Percentiles rank a stretch among this genome's conserved stretches.
These are phyloP conservation scores for Agaricales sp. DNA, from an alignment of 1,284 basidiomycete genomes.

Conservation along the genomic window DNA sequence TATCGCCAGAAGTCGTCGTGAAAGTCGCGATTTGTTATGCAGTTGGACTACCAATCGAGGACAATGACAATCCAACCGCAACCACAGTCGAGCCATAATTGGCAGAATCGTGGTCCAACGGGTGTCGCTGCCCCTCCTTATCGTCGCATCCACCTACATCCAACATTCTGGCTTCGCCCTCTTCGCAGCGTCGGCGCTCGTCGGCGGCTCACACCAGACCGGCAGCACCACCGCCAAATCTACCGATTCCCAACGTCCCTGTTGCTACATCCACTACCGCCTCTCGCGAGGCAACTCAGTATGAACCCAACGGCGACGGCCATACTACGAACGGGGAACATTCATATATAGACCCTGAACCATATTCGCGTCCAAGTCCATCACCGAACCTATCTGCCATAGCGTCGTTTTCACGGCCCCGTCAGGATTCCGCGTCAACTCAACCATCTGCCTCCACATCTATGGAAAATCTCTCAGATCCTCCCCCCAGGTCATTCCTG, in stretches of 20 bases:
- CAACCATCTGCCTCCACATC: slow-evolving; percentile 25
- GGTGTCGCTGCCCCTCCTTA: slow-evolving; percentile 22
- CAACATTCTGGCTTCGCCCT: slow-evolving; percentile 19
- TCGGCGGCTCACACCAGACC: slow-evolving; percentile 52
- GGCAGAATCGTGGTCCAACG: slow-evolving; percentile 14
- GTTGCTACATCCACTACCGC: slow-evolving; percentile 16
- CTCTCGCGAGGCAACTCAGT: slow-evolving; percentile 11
- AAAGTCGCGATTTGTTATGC: background rate
- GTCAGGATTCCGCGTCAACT: slow-evolving; percentile 29
- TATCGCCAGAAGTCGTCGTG: background rate
- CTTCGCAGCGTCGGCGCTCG: slow-evolving; percentile 51
- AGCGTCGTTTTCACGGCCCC: slow-evolving; percentile 47
- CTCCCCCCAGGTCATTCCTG: slow-evolving; percentile 40
- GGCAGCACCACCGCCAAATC: slow-evolving; percentile 60
- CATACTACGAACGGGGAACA: slow-evolving; percentile 14
- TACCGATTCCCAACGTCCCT: slow-evolving; percentile 59
- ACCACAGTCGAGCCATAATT: background rate
- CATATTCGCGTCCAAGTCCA: slow-evolving; percentile 36
- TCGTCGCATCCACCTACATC: slow-evolving; percentile 25
- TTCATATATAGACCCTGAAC: slow-evolving; percentile 23
- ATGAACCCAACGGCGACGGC: background rate
- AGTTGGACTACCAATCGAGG: background rate
- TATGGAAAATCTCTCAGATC: slow-evolving; percentile 46
- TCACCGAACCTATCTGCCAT: slow-evolving; percentile 49
- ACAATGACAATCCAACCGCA: slow-evolving; percentile 1